A percentile compares a stretch with the other conserved stretches of the same genome.
Conservation (phyloP, 306 rosid genomes). For the Glycine tomentella region DNA sequence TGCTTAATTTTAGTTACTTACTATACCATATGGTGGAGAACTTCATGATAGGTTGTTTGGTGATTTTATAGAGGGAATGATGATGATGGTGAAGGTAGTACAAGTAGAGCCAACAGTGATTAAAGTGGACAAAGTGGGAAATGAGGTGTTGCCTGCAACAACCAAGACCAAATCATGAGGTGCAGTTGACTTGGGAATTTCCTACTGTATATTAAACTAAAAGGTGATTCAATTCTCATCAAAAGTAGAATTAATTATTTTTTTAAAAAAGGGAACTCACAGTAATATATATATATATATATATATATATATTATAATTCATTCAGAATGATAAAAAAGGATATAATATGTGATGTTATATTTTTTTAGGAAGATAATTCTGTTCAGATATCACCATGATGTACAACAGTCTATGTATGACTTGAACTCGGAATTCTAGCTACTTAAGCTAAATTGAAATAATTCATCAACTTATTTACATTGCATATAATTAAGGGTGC, state of each 20-base stretch:
- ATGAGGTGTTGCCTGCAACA: slow-evolving; percentile 82
- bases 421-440: no score
- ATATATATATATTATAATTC: background rate
- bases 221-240: slow-evolving; percentile 29
- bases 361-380: no score
- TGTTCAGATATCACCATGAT: no score
- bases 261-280: background rate
- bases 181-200: slow-evolving; percentile 86
- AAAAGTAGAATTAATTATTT: background rate
- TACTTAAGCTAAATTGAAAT: no score
- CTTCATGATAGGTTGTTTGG: slow-evolving; percentile 39
- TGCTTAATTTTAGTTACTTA: slow-evolving; percentile 38
- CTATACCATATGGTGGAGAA: slow-evolving; percentile 60
- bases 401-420: no score
- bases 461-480: no score
- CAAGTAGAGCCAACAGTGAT: slow-evolving; percentile 13
- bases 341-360: no score
- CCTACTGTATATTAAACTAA: slow-evolving; percentile 33
- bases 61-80: slow-evolving; percentile 52
- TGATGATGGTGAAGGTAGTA: slow-evolving; percentile 13
- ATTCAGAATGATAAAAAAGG: background rate
- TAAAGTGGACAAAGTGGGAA: slow-evolving; percentile 61
- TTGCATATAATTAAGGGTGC: no score
- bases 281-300: background rate
- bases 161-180: slow-evolving; percentile 94